These are phyloP conservation scores for Pleurotus tuber-regium DNA, from an alignment of 768 basidiomycete species.

Conservation along the genomic window DNA sequence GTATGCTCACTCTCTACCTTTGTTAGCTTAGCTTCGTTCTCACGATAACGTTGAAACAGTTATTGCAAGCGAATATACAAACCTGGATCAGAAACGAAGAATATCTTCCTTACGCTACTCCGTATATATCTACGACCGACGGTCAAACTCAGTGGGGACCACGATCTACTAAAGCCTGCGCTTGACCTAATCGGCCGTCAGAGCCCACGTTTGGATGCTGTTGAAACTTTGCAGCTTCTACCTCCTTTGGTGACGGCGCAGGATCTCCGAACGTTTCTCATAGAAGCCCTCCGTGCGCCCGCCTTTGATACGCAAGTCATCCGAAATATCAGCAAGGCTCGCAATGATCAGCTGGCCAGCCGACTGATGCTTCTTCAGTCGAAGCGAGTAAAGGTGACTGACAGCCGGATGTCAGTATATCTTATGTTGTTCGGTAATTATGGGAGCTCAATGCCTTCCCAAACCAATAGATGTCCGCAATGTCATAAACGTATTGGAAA, in stretches of 20 bases:
- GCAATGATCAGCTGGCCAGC: conserved; percentile 74
- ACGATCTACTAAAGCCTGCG: conserved; percentile 74
- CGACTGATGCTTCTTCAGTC: conserved; percentile 74
- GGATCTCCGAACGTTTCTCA: conserved; percentile 76
- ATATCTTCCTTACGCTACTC: conserved; percentile 82
- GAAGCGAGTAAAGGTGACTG: conserved; percentile 84
- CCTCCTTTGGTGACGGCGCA: conserved; percentile 87
- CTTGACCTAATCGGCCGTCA: conserved; percentile 86
- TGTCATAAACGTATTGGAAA: conserved; percentile 93
- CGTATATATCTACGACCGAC: conserved; percentile 84
- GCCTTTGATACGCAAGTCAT: conserved; percentile 70
- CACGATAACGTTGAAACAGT: conserved; percentile 37
- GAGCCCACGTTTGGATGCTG: conserved; percentile 75
- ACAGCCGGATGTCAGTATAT: conserved; percentile 82
- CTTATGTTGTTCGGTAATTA: neutral
- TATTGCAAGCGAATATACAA: conserved; percentile 87
- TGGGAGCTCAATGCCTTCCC: conserved; percentile 6
- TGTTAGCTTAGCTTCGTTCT: neutral
- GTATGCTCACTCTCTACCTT: conserved; percentile 38
- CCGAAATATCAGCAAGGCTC: conserved; percentile 67
- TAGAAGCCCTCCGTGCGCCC: conserved; percentile 64
- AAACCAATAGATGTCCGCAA: conserved; percentile 75
- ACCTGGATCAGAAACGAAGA: conserved; percentile 47
- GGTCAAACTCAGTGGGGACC: conserved; percentile 32
- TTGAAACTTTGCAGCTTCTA: conserved; percentile 80